Base-by-base conservation (phyloP, 2,329 filamentous ascomycete genomes). In the Ascochyta koolunga region DNA sequence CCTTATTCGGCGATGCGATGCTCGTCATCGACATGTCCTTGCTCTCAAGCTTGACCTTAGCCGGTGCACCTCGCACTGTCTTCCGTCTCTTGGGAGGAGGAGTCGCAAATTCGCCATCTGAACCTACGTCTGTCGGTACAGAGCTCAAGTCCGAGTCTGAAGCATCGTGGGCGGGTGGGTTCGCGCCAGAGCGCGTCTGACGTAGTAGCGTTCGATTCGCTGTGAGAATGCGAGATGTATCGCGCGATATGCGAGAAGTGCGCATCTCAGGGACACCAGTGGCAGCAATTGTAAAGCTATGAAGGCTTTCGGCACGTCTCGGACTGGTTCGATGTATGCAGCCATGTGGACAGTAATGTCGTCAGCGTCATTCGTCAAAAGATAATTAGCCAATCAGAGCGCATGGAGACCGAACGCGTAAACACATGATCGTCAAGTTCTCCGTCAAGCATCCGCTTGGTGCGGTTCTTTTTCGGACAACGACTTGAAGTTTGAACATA, bases 21-120 rank as follows among this genome's bases (percentile, higher is more conserved):
- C 54, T 52, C 19, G 61, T 53, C 6, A 65, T 46, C 7, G 57
- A 57, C 8, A 54, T 46, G 52, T 66, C 50, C 61, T 69, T 43
- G 51, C 16, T 52, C 40, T 56, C 48, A 13, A 22, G 16, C 54
- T 68, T 68, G n/a, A 69, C 66, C 54, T 74, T 76, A 40, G 72
- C 62, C 56, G 69, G 44, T 60, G 73, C 35, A 48, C 64, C 45
- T 61, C 70, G 65, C 51, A 67, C 50, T 16, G 69, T 76, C 54
- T 78, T 76, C 64, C 82, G 85, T 32, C 80, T 79, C 65, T 84
- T 85, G 59, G 58, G 66, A 29, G 51, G 58, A 33, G 49, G 48
- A 16, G 39, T 57, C 31, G 56, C 38, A 22, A 56, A 60, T 18
- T 64, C 60, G 18, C 33, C 55, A 31, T 71, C 69, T 19, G 68